Conservation (phyloP, 164 flowering plant species). For the Magnolia sinica region DNA sequence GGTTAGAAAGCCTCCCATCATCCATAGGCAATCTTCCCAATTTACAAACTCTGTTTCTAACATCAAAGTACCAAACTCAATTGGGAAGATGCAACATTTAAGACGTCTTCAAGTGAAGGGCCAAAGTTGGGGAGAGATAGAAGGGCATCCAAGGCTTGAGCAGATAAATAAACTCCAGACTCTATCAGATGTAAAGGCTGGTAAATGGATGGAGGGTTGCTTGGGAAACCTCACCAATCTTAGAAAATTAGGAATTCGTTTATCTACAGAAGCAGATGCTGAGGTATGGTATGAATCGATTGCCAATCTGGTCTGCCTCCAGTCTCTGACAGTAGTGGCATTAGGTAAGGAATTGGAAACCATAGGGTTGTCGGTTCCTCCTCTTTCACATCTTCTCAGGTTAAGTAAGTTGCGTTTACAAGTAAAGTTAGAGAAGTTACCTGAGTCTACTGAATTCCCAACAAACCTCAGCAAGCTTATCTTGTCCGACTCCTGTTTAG, state of each 20-base stretch:
- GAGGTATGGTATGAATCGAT: not conserved
- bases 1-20: slow-evolving; percentile 4
- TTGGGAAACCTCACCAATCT: slow-evolving; percentile 11
- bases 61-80: not conserved
- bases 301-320: not conserved
- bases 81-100: slow-evolving; percentile 22
- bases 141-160: not conserved
- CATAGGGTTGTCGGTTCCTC: not conserved
- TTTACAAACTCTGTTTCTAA: slow-evolving; percentile 20
- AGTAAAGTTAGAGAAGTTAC: not conserved
- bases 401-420: not conserved
- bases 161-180: slow-evolving; percentile 19
- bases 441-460: not conserved
- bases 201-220: slow-evolving; percentile 3
- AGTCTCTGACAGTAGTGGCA: not conserved
- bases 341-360: not conserved
- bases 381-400: not conserved
- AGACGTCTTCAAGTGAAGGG: slow-evolving; percentile 7
- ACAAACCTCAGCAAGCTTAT: not conserved
- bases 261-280: not conserved
- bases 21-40: slow-evolving; percentile 18
- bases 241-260: not conserved
- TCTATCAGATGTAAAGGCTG: not conserved
- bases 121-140: not conserved
- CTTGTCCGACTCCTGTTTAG: not conserved